These are phyloP conservation scores for Pichia sp. DNA, from an alignment of 1,139 yeast genomes.

Conservation along the genomic window DNA sequence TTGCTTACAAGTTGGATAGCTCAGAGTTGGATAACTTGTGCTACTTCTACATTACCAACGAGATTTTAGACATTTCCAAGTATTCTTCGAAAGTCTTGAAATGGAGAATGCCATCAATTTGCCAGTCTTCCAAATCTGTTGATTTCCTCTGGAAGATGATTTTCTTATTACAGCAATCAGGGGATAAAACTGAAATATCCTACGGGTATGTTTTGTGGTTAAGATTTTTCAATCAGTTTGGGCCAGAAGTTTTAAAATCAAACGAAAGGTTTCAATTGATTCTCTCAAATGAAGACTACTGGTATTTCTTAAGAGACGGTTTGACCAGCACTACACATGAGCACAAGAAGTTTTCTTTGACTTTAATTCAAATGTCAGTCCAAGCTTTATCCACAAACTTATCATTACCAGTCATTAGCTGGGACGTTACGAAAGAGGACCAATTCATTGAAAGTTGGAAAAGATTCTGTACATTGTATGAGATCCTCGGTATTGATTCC, in stretches of 20 bases:
- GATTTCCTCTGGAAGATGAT: constrained; percentile 39
- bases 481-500: constrained; percentile 77
- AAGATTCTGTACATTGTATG: constrained; percentile 64
- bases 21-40: constrained; percentile 23
- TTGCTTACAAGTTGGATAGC: constrained; percentile 1
- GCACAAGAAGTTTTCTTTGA: constrained; percentile 61
- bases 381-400: constrained; percentile 36
- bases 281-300: constrained; percentile 38
- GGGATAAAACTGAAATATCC: constrained; percentile 29
- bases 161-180: constrained; percentile 28
- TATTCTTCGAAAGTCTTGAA: constrained; percentile 33
- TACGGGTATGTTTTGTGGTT: constrained; percentile 50
- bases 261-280: constrained; percentile 28
- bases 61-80: constrained; percentile 29
- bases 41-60: constrained; percentile 28
- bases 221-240: constrained; percentile 33
- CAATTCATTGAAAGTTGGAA: constrained; percentile 53
- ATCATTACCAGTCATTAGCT: constrained; percentile 35
- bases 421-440: constrained; percentile 32
- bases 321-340: constrained; percentile 55
- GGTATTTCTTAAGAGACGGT: constrained; percentile 53
- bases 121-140: constrained; percentile 21
- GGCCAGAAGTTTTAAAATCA: constrained; percentile 15
- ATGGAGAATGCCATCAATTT: constrained; percentile 38
- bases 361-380: constrained; percentile 57